Conservation (phyloP, 805 yeast genomes). For the Barnettozyma siamensis region DNA sequence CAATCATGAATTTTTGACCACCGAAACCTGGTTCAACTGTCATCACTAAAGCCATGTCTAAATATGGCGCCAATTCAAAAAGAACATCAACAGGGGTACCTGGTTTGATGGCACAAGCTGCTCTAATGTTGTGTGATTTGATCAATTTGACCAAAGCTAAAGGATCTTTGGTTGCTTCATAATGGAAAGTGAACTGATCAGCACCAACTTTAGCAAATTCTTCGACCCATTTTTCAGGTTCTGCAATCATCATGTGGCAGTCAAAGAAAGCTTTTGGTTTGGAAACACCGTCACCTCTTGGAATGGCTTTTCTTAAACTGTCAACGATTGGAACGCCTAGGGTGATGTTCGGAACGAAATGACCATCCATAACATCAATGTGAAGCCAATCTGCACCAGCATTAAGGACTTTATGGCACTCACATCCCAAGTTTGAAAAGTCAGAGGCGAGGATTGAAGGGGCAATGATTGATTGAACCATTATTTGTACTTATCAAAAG, state of each 20-base stretch:
- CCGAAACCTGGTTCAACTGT: slow-evolving; percentile 99
- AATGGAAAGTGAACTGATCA: slow-evolving; percentile 93
- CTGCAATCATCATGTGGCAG: slow-evolving; percentile 97
- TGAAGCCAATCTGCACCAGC: slow-evolving; percentile 95
- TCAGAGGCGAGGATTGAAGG: slow-evolving; percentile 93
- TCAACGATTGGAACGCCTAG: slow-evolving; percentile 88
- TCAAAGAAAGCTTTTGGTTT: slow-evolving; percentile 62
- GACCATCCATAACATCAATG: slow-evolving; percentile 98
- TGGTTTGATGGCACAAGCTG: slow-evolving; percentile 93
- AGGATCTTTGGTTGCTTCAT: slow-evolving; percentile 85
- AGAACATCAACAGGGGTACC: slow-evolving; percentile 83
- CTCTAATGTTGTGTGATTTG: slow-evolving; percentile 78
- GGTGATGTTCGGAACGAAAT: slow-evolving; percentile 94
- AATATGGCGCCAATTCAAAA: slow-evolving; percentile 62
- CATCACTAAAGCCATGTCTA: slow-evolving; percentile 96
- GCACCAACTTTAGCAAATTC: slow-evolving; percentile 93
- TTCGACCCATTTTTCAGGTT: slow-evolving; percentile 90
- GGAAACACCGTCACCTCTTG: slow-evolving; percentile 47
- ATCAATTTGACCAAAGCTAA: slow-evolving; percentile 67
- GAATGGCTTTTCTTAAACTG: slow-evolving; percentile 70
- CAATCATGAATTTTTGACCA: slow-evolving; percentile 92
- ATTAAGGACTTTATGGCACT: slow-evolving; percentile 74
- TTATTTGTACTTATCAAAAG: too few species aligned
- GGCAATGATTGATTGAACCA: slow-evolving; percentile 83
- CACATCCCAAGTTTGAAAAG: slow-evolving; percentile 83